Base-by-base conservation (phyloP, 805 yeast genomes). In the Grigorovia transvaalensis region DNA sequence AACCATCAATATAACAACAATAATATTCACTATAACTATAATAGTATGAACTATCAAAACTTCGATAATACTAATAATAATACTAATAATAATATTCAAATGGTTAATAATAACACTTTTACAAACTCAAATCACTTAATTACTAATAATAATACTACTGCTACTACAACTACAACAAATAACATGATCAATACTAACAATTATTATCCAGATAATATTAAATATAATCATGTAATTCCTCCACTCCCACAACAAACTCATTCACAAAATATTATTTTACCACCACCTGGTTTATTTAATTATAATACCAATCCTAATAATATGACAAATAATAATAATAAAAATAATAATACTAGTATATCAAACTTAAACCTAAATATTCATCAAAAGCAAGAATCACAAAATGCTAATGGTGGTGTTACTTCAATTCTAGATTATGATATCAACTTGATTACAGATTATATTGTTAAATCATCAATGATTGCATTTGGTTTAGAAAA, bases 381-480 rank as follows among this genome's bases (percentile, higher is more conserved):
- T 11, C 9, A 47, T n/a, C 23, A 15, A 23, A 20, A 44, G 17
- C 12, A 40, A 30, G 11, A 29, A 45, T 15, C 29, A 17, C 57
- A 59, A 44, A 51, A 56, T 19, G 65, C 62, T 18, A 66, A 66
- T 45, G 96, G 96, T 45, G 96, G 96, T 54, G 91, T 88, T 47
- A 74, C 83, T 42, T 75, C 83, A 15, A 83, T 80, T 38, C 74
- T 87, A 62, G 96, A 89, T 65, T 90, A 91, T 67, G 89, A 88
- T 57, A 69, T 88, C 51, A 76, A 76, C 44, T 71, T 75, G 53
- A 90, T 90, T 96, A 76, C 95, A 9, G 82, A 83, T 53, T 93
- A 88, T 61, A 73, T 88, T 48, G 75, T 88, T 49, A 80, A 89
- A 75, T 78, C 88, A 66, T 75, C 86, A 13, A 83, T 76, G 58